Evolutionary conservation across 179 eudicot species (phyloP).

Genomic region (Corrigiola litoralis): DNA sequence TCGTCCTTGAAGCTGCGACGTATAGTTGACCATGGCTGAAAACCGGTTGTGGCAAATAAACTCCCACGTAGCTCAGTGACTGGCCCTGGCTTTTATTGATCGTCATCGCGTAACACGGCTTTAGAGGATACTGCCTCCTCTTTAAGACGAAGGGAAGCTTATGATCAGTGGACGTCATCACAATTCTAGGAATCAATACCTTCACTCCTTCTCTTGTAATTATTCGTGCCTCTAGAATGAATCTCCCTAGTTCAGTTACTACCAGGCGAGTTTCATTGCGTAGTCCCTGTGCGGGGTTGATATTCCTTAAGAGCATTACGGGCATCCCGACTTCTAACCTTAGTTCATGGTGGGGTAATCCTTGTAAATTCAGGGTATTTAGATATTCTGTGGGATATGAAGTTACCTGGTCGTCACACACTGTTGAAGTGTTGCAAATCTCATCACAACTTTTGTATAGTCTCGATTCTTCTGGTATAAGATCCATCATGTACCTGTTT

Average conservation of each 20-base stretch:
- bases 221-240: neutral
- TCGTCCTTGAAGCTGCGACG: constrained; percentile 17
- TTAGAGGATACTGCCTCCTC: constrained; percentile 9
- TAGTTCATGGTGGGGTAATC: neutral
- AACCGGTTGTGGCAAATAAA: too few relatives aligned
- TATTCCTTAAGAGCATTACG: neutral
- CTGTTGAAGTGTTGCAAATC: neutral
- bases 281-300: neutral
- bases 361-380: neutral
- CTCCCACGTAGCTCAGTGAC: too few relatives aligned
- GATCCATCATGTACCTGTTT: neutral
- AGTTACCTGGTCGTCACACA: neutral
- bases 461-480: neutral
- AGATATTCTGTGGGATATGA: neutral
- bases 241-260: neutral
- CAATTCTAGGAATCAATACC: neutral
- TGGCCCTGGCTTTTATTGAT: too few relatives aligned
- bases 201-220: neutral
- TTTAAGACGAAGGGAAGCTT: neutral
- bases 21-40: constrained; percentile 24
- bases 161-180: neutral
- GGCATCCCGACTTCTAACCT: neutral
- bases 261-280: neutral
- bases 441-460: neutral
- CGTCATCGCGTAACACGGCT: constrained; percentile 14